Base-by-base conservation (phyloP, 2,329 filamentous ascomycete genomes). In the Phialemonium atrogriseum region DNA sequence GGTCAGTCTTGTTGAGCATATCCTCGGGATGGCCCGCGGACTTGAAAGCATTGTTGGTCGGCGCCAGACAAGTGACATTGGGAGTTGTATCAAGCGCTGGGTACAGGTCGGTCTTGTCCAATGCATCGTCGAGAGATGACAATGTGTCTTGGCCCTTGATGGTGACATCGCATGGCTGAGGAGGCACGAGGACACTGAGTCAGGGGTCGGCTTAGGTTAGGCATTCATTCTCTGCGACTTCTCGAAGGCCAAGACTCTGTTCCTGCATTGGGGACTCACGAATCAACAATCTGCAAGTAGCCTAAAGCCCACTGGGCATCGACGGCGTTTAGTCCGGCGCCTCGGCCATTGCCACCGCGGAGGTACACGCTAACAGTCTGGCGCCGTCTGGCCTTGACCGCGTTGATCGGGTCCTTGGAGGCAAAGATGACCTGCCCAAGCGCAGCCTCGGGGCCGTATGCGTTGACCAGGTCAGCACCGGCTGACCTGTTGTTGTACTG, bases 61-160 rank as follows among this genome's bases (percentile, higher is more conserved):
- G 44, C 1, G 35, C 45, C 11, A 48, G 38, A 18, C 44, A 48
- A 1, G 45, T 48, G 22, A 48, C 27, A 28, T 48, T 46, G 24
- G 30, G 14, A 2, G 30, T 25, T 15, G 33, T 32, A 31, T 48
- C 41, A n/a, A 47, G 36, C 11, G 38, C 25, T 10, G 27, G 26
- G 32, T 37, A 46, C 3, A 45, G 29, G 5, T 17, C 35, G 2
- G 37, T 32, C 16, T 36, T 36, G 7, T 34, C 30, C 11, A 46
- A 26, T 4, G 40, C 38, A 7, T 19, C 17, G 24, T 35, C 31
- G 9, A 44, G 35, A 12, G 28, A 33, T 10, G 24, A 23, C 8
- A 46, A 28, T 2, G 23, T 33, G 21, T 14, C 24, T 4, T 34
- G 32, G 9, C 21, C 32, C 14, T 22, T 33, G 18, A 45, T 40